These are phyloP conservation scores for Steccherinum ochraceum DNA, from an alignment of 768 basidiomycete genomes.

Conservation along the genomic window DNA sequence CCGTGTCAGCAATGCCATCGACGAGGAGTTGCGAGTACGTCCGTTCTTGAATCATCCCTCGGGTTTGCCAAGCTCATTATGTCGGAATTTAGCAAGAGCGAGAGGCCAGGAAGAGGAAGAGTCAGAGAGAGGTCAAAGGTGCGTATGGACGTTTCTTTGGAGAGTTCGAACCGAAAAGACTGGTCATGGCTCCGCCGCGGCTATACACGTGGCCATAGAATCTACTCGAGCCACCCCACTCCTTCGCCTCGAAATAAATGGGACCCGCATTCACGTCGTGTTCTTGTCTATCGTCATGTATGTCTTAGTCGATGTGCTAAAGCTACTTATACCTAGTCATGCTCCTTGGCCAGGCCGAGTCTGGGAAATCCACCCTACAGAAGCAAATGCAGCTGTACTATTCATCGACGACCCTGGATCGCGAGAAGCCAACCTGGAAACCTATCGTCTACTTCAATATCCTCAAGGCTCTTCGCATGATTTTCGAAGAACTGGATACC, in stretches of 20 bases:
- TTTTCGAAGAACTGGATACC: conserved; percentile 64
- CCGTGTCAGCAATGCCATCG: conserved; percentile 11
- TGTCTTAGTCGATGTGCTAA: no score
- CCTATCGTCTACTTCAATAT: conserved; percentile 42
- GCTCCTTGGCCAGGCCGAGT: conserved; percentile 29
- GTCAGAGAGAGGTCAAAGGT: conserved; percentile 22
- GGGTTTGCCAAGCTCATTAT: not conserved
- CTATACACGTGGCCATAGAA: no score
- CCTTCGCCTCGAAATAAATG: no score
- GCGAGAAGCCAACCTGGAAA: conserved; percentile 35
- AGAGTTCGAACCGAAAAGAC: no score
- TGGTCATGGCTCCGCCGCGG: no score
- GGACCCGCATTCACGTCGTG: no score
- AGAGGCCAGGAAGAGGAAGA: conserved; percentile 15
- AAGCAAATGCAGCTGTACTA: conserved; percentile 84
- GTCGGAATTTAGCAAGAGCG: conserved; percentile 21
- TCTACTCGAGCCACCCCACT: no score
- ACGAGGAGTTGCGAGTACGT: conserved; percentile 13
- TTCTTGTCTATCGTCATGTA: no score
- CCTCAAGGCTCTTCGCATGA: conserved; percentile 70
- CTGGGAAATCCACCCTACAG: conserved; percentile 76
- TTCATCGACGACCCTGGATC: conserved; percentile 38
- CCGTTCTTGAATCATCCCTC: not conserved
- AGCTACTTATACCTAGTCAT: conserved; percentile 22
- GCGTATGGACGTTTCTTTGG: no score